Evolutionary conservation across 768 basidiomycete species (phyloP).

Genomic region (Tremella fuciformis): DNA sequence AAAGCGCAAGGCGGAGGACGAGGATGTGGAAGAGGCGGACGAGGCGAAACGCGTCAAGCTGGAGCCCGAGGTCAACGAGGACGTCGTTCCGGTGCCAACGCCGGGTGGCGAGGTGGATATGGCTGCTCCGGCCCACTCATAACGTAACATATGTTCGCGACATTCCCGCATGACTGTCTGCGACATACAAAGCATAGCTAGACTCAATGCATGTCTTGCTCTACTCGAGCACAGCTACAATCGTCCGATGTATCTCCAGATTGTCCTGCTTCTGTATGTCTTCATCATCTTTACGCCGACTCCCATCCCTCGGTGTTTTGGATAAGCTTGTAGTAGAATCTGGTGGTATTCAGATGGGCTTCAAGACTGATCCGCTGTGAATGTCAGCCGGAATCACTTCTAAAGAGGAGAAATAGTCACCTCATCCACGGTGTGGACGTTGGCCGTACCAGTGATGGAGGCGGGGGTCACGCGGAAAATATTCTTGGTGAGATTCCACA

Average conservation of each 20-base stretch:
- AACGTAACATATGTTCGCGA: neutral
- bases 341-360: slow-evolving; percentile 50
- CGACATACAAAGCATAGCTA: neutral
- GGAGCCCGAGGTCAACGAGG: slow-evolving; percentile 5
- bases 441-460: neutral
- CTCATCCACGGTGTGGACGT: slow-evolving; percentile 38
- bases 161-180: neutral
- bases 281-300: too few relatives aligned
- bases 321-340: slow-evolving; percentile 52
- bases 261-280: too few relatives aligned
- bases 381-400: neutral
- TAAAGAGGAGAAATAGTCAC: neutral
- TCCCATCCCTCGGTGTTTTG: slow-evolving; percentile 56
- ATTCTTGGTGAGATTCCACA: slow-evolving; percentile 47
- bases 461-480: slow-evolving; percentile 35
- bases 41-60: slow-evolving; percentile 26
- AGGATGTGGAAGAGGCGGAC: slow-evolving; percentile 8
- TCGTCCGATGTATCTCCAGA: neutral
- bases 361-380: slow-evolving; percentile 37
- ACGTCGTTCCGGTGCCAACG: neutral
- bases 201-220: slow-evolving; percentile 6
- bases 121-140: neutral
- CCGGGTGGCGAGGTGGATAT: neutral
- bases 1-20: slow-evolving; percentile 13
- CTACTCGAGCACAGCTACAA: neutral